These are phyloP conservation scores for Pisolithus microcarpus DNA, from an alignment of 768 basidiomycete genomes.

Conservation along the genomic window DNA sequence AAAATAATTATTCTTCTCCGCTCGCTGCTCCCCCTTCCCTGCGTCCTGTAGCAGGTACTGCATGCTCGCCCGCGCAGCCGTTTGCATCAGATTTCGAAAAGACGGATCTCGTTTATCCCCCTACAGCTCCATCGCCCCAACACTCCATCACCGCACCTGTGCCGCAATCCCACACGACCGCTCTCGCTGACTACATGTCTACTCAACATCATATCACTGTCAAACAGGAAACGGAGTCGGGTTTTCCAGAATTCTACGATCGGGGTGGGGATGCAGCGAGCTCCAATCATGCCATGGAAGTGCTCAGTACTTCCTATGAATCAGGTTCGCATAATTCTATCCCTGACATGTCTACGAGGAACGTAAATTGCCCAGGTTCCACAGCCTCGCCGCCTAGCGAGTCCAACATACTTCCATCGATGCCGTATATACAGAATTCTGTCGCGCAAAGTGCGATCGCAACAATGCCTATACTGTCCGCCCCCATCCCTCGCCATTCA, in stretches of 20 bases:
- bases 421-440: constrained; percentile 19
- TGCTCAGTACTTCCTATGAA: constrained; percentile 18
- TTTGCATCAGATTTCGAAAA: constrained; percentile 24
- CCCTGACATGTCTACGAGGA: constrained; percentile 1
- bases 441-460: constrained; percentile 16
- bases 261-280: constrained; percentile 17
- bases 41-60: constrained; percentile 9
- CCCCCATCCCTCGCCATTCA: constrained; percentile 29
- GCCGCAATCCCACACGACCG: constrained; percentile 13
- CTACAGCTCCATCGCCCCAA: constrained; percentile 13
- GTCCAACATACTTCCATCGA: constrained; percentile 14
- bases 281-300: constrained; percentile 16
- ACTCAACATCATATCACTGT: constrained; percentile 16
- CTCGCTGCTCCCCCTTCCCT: constrained; percentile 8
- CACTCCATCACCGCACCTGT: constrained; percentile 19
- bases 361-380: constrained; percentile 2
- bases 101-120: constrained; percentile 18
- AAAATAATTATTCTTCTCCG: constrained; percentile 16
- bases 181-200: constrained; percentile 13
- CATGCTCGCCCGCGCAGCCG: constrained; percentile 10
- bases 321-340: constrained; percentile 20
- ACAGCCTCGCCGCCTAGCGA: constrained; percentile 16
- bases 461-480: constrained; percentile 18
- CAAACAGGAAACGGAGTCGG: constrained; percentile 24
- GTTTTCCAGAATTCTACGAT: constrained; percentile 21